Percentiles rank a stretch among this genome's conserved stretches.
Conservation (phyloP, 163 green algal species). For the Volvox carteri region DNA sequence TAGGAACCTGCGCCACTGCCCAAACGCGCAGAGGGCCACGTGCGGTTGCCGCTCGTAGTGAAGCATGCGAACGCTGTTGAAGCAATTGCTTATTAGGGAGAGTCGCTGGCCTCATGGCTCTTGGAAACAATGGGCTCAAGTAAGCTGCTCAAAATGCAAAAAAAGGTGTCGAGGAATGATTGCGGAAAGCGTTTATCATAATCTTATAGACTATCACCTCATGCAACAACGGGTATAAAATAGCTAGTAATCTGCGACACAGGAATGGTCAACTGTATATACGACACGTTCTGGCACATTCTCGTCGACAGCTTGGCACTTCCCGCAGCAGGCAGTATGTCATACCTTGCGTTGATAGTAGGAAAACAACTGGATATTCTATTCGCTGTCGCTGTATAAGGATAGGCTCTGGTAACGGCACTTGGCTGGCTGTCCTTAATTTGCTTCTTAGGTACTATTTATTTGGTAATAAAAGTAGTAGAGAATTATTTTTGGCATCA, state of each 20-base stretch:
- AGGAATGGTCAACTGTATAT: background rate
- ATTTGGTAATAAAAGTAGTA: too few relatives aligned
- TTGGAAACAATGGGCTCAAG: background rate
- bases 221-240: too few relatives aligned
- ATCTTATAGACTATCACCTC: too few relatives aligned
- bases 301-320: background rate
- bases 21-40: background rate
- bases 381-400: too few relatives aligned
- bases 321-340: background rate
- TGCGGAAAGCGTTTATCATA: background rate
- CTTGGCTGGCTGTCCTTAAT: too few relatives aligned
- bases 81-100: background rate
- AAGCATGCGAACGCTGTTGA: background rate
- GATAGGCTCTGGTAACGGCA: too few relatives aligned
- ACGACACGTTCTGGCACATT: background rate
- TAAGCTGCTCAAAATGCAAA: background rate
- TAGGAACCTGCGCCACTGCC: conserved; percentile 15
- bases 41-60: background rate
- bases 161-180: background rate
- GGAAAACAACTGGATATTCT: too few relatives aligned
- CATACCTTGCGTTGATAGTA: background rate
- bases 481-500: background rate
- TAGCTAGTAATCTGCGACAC: too few relatives aligned
- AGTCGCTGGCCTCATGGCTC: background rate
- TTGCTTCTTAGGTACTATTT: too few relatives aligned